Conservation (phyloP, 75 land plant species). For the Pinus taeda region DNA sequence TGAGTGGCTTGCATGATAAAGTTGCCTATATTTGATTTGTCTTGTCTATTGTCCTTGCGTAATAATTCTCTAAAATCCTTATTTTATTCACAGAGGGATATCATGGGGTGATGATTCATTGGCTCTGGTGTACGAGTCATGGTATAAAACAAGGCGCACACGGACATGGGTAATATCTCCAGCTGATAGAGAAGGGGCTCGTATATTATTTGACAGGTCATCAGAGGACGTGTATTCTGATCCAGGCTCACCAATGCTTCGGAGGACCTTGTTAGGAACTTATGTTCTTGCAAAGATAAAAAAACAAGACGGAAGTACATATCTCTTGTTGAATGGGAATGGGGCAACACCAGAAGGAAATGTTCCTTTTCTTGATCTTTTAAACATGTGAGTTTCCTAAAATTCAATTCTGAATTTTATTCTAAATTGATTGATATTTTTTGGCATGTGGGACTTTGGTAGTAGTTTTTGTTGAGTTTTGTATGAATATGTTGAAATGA, state of each 20-base stretch:
- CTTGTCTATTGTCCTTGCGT: not conserved
- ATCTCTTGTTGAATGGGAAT: constrained; percentile 74
- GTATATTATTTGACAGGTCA: constrained; percentile 88
- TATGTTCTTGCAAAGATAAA: constrained; percentile 85
- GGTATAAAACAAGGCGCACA: constrained; percentile 93
- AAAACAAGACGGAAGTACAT: constrained; percentile 62
- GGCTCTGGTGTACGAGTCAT: constrained; percentile 90
- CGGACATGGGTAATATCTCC: constrained; percentile 93
- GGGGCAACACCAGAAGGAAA: constrained; percentile 96
- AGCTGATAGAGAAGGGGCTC: constrained; percentile 43
- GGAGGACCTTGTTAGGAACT: constrained; percentile 82
- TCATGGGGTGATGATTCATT: constrained; percentile 91
- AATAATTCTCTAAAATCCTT: not conserved
- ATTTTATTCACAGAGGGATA: constrained; percentile 53
- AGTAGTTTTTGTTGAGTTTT: constrained; percentile 5
- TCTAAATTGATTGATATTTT: not conserved
- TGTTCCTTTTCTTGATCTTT: constrained; percentile 90
- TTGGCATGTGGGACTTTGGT: not conserved
- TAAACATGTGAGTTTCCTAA: constrained; percentile 68
- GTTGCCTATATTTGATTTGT: not conserved
- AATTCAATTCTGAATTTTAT: not conserved
- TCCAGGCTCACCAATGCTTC: constrained; percentile 94
- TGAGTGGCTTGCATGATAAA: not conserved
- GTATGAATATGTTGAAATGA: not conserved
- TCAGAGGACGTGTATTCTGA: constrained; percentile 97